Base-by-base conservation (phyloP, 352 stramenopile species). In the Phytophthora europaea region DNA sequence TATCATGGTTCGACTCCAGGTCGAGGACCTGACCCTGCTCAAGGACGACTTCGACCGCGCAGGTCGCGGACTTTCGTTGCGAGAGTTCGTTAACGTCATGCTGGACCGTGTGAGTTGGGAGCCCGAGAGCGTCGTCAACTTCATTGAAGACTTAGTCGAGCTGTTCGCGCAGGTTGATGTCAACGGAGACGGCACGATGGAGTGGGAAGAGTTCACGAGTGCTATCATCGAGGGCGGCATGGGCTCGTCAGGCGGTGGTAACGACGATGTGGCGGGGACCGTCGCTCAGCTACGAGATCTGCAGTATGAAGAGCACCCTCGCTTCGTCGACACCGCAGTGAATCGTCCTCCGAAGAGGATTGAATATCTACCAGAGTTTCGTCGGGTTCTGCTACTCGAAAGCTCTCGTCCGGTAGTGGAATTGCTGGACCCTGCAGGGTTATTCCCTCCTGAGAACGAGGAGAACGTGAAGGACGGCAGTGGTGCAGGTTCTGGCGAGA, bases 201-300 rank as follows among this genome's bases (percentile, higher is more conserved):
- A 90, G 56, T 95, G 88, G 88, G 88, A 95, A 31, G 88, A 95
- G 67, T 95, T 95, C 55, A 95, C 88, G 34, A 91, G 81, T 28
- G 86, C 87, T 8, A 91, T 95, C 58, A 94, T 95, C 58, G 88
- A 95, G 65, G 85, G 83, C 28, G 87, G 88, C 61, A 94, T 95
- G 88, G 78, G 86, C 12, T 80, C 75, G 0, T 71, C 71, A 0
- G 23, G 71, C 52, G 45, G 61, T 9, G 64, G 34, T 18, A 73
- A 61, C 6, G 68, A 78, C 7, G 68, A 82, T 47, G 80, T 73
- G 0, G 81, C 54, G 6, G 75, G 78, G 20, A 72, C 84, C 31
- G 76, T 79, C 8, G 61, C 79, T 9, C 75, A 88, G 40, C 85
- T 83, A 79, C 75, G 85, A 48, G 86, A 92, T 55, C 51, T 93